Evolutionary conservation across 805 yeast species (phyloP), one percentile per base, ranked within the genome.

Genomic region (Candida taoyuanica): DNA sequence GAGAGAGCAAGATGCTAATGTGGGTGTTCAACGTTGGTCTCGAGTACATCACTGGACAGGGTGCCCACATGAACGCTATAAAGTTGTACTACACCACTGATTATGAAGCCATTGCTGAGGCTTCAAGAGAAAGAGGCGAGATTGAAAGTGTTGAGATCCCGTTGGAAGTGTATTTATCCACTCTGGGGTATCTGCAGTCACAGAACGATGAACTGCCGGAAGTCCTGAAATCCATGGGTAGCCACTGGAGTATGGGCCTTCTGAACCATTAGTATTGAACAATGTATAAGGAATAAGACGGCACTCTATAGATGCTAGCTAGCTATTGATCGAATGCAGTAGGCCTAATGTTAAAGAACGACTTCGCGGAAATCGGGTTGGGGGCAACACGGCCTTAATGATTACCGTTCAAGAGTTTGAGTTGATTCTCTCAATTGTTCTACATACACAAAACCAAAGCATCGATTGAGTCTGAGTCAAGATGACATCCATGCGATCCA

Each of bases 21-120:
- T 78, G 84, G 81, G 69, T 77, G 9, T 71, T 77, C 50, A 74
- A 67, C 48, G 55, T 62, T 19, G 71, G 70, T 5, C 49, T 73
- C 5, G 48, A 46, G 44, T 55, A 51, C 44, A 17, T 43, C 4
- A 44, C 39, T 7, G 34, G 23, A 8, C 17, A 24, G 3, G 40
- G 14, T 13, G 30, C 35, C 14, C 50, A 39, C 31, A 45, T 24
- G 11, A 47, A 58, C 36, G 58, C 73, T 2, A 47, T 74, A 37
- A 78, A 78, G 49, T 55, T 76, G 0, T 57, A 72, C 42, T 78
- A 65, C 44, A 59, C 71, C 1, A 49, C 54, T 2, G 63, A 66
- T 21, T n/a, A 34, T 0, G 39, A 28, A 0, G 48, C 52, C 5
- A 58, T 67, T 17, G 50, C 48, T 2, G 45, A 44, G 11, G 59